Evolutionary conservation across 805 yeast species (phyloP).

Genomic region (Candida silvicultrix): DNA sequence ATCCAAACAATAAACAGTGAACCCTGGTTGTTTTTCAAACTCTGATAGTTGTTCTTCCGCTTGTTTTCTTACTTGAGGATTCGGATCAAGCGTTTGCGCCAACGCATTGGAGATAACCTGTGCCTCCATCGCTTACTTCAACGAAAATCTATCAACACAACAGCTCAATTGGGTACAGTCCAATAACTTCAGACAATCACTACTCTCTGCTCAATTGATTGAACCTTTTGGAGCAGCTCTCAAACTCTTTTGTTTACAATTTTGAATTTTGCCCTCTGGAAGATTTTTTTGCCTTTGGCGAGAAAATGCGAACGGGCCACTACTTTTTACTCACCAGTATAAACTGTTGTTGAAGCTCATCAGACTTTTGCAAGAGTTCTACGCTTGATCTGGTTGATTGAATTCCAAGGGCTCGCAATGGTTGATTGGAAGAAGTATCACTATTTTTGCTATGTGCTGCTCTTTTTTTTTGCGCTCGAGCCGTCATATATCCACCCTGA

Average conservation of each 20-base stretch:
- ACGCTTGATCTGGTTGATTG: too few relatives aligned
- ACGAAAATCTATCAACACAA: too few relatives aligned
- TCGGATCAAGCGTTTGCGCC: slow-evolving; percentile 49
- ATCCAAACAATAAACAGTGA: slow-evolving; percentile 47
- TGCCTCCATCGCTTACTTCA: slow-evolving; percentile 29
- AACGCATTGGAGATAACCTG: slow-evolving; percentile 42
- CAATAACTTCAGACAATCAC: too few relatives aligned
- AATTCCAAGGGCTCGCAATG: slow-evolving; percentile 2
- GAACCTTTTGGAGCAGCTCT: too few relatives aligned
- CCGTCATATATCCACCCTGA: slow-evolving; percentile 95
- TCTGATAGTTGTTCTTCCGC: slow-evolving; percentile 46
- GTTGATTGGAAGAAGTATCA: slow-evolving; percentile 16
- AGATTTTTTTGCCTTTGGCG: not conserved
- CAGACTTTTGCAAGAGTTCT: too few relatives aligned
- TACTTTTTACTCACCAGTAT: too few relatives aligned
- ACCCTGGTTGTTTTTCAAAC: slow-evolving; percentile 51
- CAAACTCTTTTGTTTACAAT: too few relatives aligned
- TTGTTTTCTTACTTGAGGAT: slow-evolving; percentile 40
- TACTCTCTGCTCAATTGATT: too few relatives aligned
- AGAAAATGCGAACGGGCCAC: not conserved
- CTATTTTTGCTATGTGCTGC: slow-evolving; percentile 17
- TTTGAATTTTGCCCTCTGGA: not conserved
- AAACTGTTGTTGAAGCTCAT: too few relatives aligned
- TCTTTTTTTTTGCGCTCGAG: slow-evolving; percentile 52
- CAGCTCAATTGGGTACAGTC: too few relatives aligned